These are phyloP conservation scores for Camellia sinensis DNA, from an alignment of 148 eudicot species.

Conservation along the genomic window DNA sequence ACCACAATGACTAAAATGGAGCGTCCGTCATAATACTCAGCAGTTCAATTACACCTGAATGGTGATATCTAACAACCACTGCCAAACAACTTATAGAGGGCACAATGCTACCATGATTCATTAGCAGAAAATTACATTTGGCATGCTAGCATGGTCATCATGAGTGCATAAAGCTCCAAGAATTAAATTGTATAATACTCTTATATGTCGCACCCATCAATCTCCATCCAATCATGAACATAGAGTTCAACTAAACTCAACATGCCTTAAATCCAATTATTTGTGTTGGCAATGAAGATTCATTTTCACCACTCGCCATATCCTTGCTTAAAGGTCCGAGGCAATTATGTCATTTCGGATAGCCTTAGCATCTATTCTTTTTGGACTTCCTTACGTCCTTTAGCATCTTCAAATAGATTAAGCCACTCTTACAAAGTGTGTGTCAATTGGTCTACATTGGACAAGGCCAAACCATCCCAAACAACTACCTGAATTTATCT, in stretches of 20 bases:
- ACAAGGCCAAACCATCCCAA: not conserved
- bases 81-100: not conserved
- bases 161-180: not conserved
- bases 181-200: not conserved
- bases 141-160: not conserved
- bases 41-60: not conserved
- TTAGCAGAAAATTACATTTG: not conserved
- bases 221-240: constrained; percentile 9
- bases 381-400: not conserved
- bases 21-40: not conserved
- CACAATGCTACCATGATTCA: not conserved
- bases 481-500: not conserved
- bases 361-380: not conserved
- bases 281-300: not conserved
- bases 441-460: not conserved
- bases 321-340: not conserved
- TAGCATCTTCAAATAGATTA: not conserved
- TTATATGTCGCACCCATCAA: not conserved
- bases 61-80: not conserved
- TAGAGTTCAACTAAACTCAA: not conserved
- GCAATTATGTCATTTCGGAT: not conserved
- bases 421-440: not conserved
- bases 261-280: not conserved
- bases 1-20: not conserved
- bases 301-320: not conserved